A percentile compares a stretch with the other conserved stretches of the same genome.
phyloP scores from a whole-genome alignment of 1,284 basidiomycete genomes.

The Heterobasidion annosum region DNA sequence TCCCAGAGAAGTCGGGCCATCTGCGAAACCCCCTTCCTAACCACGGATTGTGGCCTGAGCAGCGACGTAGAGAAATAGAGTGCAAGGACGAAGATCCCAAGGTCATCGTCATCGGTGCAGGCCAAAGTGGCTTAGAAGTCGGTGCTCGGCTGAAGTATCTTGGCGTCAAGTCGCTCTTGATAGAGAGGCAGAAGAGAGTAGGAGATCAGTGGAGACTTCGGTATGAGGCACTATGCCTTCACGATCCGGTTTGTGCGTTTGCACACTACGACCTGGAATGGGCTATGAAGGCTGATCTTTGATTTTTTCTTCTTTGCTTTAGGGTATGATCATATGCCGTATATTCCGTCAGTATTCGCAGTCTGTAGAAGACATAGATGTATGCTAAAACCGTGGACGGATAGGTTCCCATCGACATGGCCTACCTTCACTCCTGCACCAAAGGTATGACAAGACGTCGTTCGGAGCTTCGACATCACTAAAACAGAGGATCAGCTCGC shows the following conservation, averaged over 20 bases:
- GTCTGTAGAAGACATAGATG: not conserved
- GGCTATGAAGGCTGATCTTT: too few relatives aligned
- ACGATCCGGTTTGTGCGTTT: conserved; percentile 56
- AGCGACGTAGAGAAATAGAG: conserved; percentile 29
- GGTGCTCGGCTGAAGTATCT: conserved; percentile 51
- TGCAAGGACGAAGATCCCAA: conserved; percentile 30
- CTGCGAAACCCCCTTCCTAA: conserved; percentile 28
- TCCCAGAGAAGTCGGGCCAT: conserved; percentile 33
- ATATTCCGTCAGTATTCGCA: conserved; percentile 31
- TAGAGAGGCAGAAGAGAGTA: conserved; percentile 43
- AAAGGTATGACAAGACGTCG: conserved; percentile 25
- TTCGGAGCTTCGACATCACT: not conserved
- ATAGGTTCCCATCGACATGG: conserved; percentile 51
- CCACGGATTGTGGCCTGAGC: conserved; percentile 30
- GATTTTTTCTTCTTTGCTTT: not conserved
- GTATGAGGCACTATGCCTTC: conserved; percentile 52
- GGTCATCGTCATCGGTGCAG: conserved; percentile 54
- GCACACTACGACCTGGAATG: not conserved
- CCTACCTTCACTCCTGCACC: conserved; percentile 50
- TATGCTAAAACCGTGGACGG: not conserved
- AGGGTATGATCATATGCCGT: conserved; percentile 30
- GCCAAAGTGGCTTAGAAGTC: conserved; percentile 54
- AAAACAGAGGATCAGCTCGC: conserved; percentile 39
- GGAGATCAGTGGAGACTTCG: conserved; percentile 54
- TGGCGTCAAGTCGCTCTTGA: conserved; percentile 40